Evolutionary conservation across 345 rosid species (phyloP).

Genomic region (Eucalyptus rudis): DNA sequence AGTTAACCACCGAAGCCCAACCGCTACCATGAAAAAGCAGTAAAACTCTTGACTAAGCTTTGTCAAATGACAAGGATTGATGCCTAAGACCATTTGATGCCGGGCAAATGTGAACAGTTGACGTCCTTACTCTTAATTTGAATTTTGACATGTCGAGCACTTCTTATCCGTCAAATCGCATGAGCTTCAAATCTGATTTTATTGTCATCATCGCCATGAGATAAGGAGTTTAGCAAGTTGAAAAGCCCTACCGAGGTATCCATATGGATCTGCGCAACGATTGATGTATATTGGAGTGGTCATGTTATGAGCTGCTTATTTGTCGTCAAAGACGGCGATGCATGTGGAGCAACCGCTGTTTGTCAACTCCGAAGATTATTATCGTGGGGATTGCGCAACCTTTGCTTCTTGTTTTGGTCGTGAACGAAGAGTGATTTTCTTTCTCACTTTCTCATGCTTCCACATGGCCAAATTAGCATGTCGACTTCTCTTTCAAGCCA

Average conservation of each 20-base stretch:
- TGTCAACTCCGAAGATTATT: not conserved
- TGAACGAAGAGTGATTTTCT: not conserved
- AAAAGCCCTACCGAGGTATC: not conserved
- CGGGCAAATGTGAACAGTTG: not conserved
- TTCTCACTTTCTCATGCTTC: not conserved
- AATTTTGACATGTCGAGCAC: not conserved
- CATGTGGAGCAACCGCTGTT: not conserved
- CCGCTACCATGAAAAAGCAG: not conserved
- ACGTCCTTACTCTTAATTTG: not conserved
- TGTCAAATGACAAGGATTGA: not conserved
- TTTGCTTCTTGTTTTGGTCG: not conserved
- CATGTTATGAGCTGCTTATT: not conserved
- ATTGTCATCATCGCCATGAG: not conserved
- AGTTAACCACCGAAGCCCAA: not conserved
- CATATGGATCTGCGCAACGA: not conserved
- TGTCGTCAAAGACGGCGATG: not conserved
- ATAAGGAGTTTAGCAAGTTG: not conserved
- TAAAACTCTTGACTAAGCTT: not conserved
- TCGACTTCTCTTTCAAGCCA: not conserved
- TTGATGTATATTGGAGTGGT: not conserved
- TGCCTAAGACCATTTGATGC: not conserved
- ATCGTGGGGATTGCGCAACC: not conserved
- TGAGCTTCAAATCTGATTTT: not conserved
- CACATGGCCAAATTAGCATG: not conserved
- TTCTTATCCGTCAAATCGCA: not conserved